Evolutionary conservation across 257 asterid species (phyloP).

Genomic region (Solanum paucissectum): DNA sequence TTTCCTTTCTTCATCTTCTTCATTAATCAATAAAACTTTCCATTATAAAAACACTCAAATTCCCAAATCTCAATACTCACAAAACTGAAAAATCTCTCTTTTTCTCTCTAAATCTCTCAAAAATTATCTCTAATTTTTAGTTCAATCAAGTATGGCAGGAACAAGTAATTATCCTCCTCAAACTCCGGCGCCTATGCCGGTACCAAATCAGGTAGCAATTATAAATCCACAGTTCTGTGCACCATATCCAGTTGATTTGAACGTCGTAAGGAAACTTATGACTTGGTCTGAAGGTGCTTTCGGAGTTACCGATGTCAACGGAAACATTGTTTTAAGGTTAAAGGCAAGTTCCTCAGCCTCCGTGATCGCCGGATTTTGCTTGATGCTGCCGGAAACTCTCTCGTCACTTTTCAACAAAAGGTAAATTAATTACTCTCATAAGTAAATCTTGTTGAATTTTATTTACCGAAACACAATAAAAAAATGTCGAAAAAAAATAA

Average conservation of each 20-base stretch:
- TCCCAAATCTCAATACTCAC: not conserved
- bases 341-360: conserved; percentile 42
- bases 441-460: not conserved
- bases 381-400: conserved; percentile 45
- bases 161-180: not conserved
- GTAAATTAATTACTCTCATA: no score
- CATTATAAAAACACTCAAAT: no score
- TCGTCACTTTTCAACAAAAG: conserved; percentile 60
- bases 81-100: not conserved
- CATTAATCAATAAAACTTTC: not conserved
- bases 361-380: conserved; percentile 47
- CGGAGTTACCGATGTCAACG: conserved; percentile 49
- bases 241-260: conserved; percentile 40
- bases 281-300: conserved; percentile 43
- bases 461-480: not conserved
- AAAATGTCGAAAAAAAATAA: no score
- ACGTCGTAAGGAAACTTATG: conserved; percentile 43
- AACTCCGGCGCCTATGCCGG: not conserved
- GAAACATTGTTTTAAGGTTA: conserved; percentile 38
- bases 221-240: conserved; percentile 57
- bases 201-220: conserved; percentile 12
- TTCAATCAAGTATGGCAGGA: not conserved
- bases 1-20: not conserved
- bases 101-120: not conserved
- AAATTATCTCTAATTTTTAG: not conserved